These are phyloP conservation scores for Xylaria acuta DNA, from an alignment of 495 filamentous ascomycete genomes.

Conservation along the genomic window DNA sequence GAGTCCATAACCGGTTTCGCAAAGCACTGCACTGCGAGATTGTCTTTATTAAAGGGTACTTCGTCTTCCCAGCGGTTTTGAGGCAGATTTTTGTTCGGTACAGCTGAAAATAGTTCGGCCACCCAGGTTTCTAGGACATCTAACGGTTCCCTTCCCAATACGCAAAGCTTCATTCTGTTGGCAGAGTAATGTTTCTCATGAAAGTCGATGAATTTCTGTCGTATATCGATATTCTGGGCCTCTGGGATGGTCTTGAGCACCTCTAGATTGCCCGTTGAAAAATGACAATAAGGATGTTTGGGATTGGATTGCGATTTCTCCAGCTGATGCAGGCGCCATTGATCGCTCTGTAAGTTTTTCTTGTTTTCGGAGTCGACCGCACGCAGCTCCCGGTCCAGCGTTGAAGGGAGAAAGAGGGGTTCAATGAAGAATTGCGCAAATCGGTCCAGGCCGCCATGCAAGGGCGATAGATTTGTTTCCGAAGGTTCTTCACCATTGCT, in stretches of 20 bases:
- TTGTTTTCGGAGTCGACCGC: constrained; percentile 99
- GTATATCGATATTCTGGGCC: constrained; percentile 81
- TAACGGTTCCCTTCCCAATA: constrained; percentile 85
- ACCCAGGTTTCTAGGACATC: constrained; percentile 92
- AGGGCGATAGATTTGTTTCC: constrained; percentile 66
- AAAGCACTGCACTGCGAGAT: constrained; percentile 82
- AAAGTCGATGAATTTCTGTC: constrained; percentile 93
- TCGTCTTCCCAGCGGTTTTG: constrained; percentile 83
- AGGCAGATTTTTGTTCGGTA: constrained; percentile 83
- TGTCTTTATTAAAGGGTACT: constrained; percentile 67
- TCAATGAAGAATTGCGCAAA: constrained; percentile 98
- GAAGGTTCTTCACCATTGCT: constrained; percentile 60
- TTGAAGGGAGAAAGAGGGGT: constrained; percentile 88
- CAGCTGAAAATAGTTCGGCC: constrained; percentile 79
- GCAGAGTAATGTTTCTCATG: constrained; percentile 92
- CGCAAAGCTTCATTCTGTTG: constrained; percentile 94
- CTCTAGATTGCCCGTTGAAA: constrained; percentile 92
- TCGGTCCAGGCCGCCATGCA: constrained; percentile 90
- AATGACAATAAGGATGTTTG: constrained; percentile 92
- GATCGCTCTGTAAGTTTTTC: constrained; percentile 96
- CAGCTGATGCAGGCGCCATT: constrained; percentile 91
- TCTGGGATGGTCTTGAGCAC: constrained; percentile 86
- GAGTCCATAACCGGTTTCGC: constrained; percentile 97
- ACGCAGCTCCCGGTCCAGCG: constrained; percentile 86
- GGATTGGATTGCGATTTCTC: constrained; percentile 90